A percentile compares a stretch with the other conserved stretches of the same genome.
Conservation (phyloP, 2,329 filamentous ascomycete species). For the Talaromyces amestolkiae region DNA sequence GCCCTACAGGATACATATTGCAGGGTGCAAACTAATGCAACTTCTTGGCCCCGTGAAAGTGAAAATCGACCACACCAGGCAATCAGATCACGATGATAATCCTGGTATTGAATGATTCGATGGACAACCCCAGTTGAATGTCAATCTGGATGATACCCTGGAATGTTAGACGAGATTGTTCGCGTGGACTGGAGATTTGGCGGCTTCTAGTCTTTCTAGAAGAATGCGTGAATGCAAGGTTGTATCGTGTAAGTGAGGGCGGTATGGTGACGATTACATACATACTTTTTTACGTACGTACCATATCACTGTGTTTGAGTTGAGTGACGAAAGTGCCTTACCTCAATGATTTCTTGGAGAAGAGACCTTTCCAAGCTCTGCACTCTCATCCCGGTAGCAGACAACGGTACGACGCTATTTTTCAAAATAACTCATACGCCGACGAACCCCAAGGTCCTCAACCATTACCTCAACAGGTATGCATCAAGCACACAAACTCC, state of each 20-base stretch:
- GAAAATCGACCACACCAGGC: not conserved
- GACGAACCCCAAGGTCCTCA: not conserved
- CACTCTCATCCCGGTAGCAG: not conserved
- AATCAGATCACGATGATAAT: not conserved
- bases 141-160: not conserved
- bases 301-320: not conserved
- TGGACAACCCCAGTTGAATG: too few species aligned
- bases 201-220: conserved; percentile 4
- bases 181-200: not conserved
- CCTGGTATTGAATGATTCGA: too few species aligned
- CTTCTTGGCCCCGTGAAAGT: not conserved
- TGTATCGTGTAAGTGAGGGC: not conserved
- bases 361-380: not conserved
- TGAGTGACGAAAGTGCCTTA: not conserved
- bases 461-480: not conserved
- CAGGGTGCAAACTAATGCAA: not conserved
- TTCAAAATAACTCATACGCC: not conserved
- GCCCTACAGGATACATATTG: not conserved
- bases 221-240: conserved; percentile 2
- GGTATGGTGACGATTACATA: conserved; percentile 3
- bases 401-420: not conserved
- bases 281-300: not conserved
- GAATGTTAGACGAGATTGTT: not conserved
- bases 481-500: not conserved
- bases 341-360: not conserved